Evolutionary conservation across 768 basidiomycete species (phyloP).

Genomic region (Russula sp.): DNA sequence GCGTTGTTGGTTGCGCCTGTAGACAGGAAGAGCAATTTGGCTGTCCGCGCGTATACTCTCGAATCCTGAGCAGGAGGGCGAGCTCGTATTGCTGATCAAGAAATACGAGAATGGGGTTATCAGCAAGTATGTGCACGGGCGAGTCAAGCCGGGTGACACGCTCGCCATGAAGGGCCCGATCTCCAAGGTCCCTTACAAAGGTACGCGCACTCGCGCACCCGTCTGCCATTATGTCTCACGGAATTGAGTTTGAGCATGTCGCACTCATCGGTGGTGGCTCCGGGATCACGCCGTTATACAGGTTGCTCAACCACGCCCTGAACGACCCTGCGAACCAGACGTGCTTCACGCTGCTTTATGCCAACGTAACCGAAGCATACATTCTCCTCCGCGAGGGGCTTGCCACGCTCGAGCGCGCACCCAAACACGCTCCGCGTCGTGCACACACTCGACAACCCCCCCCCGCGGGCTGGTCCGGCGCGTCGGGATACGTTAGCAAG

Average conservation of each 20-base stretch:
- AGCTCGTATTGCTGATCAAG: conserved; percentile 79
- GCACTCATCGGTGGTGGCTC: conserved; percentile 90
- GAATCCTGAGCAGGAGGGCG: conserved; percentile 63
- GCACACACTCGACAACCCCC: conserved; percentile 79
- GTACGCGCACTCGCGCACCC: conserved; percentile 34
- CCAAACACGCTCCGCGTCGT: conserved; percentile 73
- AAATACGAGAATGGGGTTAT: conserved; percentile 77
- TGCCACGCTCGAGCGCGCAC: conserved; percentile 60
- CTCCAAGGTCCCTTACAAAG: conserved; percentile 79
- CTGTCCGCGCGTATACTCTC: conserved; percentile 94
- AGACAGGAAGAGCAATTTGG: conserved; percentile 78
- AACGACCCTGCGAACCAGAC: conserved; percentile 78
- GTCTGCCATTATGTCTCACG: not conserved
- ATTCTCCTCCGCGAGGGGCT: conserved; percentile 81
- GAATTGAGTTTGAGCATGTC: conserved; percentile 67
- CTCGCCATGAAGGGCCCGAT: conserved; percentile 90
- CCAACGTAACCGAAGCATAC: conserved; percentile 85
- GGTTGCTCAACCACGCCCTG: conserved; percentile 70
- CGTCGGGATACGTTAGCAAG: conserved; percentile 66
- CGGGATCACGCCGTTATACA: conserved; percentile 88
- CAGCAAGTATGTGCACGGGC: conserved; percentile 71
- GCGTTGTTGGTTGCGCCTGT: conserved; percentile 39
- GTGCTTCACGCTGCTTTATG: conserved; percentile 88
- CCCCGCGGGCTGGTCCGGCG: conserved; percentile 59
- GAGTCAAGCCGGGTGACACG: conserved; percentile 73